Percentiles rank a stretch among this genome's conserved stretches.
These are phyloP conservation scores for Adiantum capillusveneris DNA, from an alignment of 75 land plant genomes.

Conservation along the genomic window DNA sequence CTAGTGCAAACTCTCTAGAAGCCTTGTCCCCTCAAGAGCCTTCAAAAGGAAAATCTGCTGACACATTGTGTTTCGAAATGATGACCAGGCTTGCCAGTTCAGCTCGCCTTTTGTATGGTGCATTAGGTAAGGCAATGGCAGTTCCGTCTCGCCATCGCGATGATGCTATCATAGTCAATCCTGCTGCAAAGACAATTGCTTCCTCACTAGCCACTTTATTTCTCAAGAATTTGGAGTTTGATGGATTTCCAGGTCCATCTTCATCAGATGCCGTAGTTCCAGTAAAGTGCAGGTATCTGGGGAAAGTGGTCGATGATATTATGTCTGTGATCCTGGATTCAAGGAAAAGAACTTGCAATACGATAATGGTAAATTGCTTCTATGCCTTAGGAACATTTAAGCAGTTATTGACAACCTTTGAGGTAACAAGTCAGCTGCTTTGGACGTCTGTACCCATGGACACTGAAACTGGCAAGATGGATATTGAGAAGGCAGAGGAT, in stretches of 20 bases:
- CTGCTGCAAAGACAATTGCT: conserved; percentile 58
- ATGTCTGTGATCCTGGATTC: conserved; percentile 61
- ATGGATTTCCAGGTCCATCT: conserved; percentile 26
- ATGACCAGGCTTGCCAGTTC: conserved; percentile 51
- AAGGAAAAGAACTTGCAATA: conserved; percentile 57
- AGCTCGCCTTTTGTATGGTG: conserved; percentile 58
- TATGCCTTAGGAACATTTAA: conserved; percentile 79
- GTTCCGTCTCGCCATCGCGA: conserved; percentile 79
- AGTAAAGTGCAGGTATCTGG: conserved; percentile 88
- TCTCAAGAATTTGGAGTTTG: conserved; percentile 54
- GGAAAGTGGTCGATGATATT: conserved; percentile 91
- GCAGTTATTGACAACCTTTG: conserved; percentile 76
- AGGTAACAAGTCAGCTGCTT: conserved; percentile 85
- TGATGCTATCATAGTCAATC: conserved; percentile 49
- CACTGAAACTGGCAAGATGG: conserved; percentile 35
- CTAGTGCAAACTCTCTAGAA: conserved; percentile 32
- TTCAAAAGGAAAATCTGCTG: conserved; percentile 65
- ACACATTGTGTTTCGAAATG: conserved; percentile 47
- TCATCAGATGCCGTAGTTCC: conserved; percentile 51
- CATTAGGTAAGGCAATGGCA: conserved; percentile 68
- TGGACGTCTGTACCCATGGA: conserved; percentile 65
- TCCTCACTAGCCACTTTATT: conserved; percentile 61
- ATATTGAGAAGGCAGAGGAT: conserved; percentile 34
- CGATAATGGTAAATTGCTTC: conserved; percentile 68
- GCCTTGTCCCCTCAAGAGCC: conserved; percentile 35